Evolutionary conservation across 176 grass and related monocot genomes (phyloP).

Genomic region (Paspalum vaginatum): DNA sequence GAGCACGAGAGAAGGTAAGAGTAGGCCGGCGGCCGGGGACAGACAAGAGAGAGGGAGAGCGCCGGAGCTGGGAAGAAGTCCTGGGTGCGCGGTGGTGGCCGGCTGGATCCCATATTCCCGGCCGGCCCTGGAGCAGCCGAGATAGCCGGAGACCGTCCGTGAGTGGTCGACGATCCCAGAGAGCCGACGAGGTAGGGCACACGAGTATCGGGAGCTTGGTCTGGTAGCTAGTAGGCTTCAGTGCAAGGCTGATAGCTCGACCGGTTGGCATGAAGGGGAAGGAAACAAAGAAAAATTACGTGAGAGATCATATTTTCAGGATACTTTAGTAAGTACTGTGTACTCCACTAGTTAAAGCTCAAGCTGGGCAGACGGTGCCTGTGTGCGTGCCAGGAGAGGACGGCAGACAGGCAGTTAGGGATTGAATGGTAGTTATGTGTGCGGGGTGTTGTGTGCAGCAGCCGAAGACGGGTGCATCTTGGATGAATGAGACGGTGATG

Average conservation of each 20-base stretch:
- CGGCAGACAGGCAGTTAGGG: conserved; percentile 60
- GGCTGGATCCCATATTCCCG: conserved; percentile 50
- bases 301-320: conserved; percentile 18
- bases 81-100: conserved; percentile 46
- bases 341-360: neutral
- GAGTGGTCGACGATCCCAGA: neutral
- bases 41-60: conserved; percentile 88
- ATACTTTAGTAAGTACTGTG: conserved; percentile 15
- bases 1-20: neutral
- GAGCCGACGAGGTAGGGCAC: neutral
- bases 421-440: conserved; percentile 85
- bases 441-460: conserved; percentile 5
- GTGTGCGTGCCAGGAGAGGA: neutral
- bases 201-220: too few relatives aligned
- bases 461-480: conserved; percentile 15
- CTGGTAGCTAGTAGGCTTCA: neutral
- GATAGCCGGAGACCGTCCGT: neutral
- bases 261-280: conserved; percentile 63
- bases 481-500: conserved; percentile 21
- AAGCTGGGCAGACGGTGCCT: neutral
- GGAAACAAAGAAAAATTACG: conserved; percentile 66
- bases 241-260: neutral
- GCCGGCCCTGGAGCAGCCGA: neutral
- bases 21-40: conserved; percentile 13
- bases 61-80: conserved; percentile 79